Percentiles rank a stretch among this genome's conserved stretches.
Evolutionary conservation across 78 protist genomes (phyloP).

Genomic region (Protostelium mycophagum): DNA sequence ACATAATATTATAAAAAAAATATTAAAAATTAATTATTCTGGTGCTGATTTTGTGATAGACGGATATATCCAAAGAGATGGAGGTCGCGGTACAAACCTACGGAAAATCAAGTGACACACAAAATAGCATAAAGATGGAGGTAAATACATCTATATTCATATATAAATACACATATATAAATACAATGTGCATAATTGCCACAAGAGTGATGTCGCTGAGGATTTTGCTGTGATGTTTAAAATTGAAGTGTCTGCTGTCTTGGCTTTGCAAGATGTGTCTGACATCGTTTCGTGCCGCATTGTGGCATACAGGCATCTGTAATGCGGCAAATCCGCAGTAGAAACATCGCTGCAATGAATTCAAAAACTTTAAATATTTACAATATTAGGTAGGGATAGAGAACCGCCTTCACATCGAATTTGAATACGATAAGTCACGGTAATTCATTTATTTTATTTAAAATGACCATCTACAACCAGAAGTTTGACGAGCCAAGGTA

Average conservation of each 20-base stretch:
- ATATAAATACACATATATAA: constrained; percentile 63
- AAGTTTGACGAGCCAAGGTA: neutral
- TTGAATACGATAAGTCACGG: constrained; percentile 81
- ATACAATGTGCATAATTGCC: too few species aligned
- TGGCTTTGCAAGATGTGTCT: too few species aligned
- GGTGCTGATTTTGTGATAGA: neutral
- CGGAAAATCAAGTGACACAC: neutral
- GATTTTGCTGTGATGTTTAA: too few species aligned
- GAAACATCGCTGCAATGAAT: constrained; percentile 30
- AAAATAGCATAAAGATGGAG: neutral
- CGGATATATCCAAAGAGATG: constrained; percentile 39
- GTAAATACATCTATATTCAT: constrained; percentile 31
- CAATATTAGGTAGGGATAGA: constrained; percentile 88
- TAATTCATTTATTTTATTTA: neutral
- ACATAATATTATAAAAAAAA: too few species aligned
- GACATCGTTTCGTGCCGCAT: too few species aligned
- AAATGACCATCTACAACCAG: neutral
- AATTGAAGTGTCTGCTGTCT: too few species aligned
- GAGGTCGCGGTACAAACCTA: constrained; percentile 70
- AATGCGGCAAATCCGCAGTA: too few species aligned
- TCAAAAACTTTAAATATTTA: constrained; percentile 67
- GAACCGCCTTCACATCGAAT: constrained; percentile 90
- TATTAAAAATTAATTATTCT: too few species aligned
- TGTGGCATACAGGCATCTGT: too few species aligned
- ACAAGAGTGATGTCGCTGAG: too few species aligned